These are phyloP conservation scores for Phytophthora tubulina DNA, from an alignment of 352 stramenopile genomes.

Conservation along the genomic window DNA sequence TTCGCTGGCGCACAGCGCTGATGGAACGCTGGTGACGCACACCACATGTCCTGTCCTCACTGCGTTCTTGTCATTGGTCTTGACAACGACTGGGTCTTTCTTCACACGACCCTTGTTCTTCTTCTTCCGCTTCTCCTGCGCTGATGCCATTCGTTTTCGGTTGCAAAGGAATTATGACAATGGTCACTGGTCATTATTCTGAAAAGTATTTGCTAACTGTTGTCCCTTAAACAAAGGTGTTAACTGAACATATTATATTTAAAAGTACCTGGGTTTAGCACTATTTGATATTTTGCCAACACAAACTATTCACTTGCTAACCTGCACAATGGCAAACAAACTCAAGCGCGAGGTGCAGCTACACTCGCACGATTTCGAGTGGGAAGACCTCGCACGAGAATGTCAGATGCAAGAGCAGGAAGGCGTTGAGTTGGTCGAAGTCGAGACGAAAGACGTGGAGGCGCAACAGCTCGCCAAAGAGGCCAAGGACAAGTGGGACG, in stretches of 20 bases:
- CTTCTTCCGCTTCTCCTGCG: conserved; percentile 28
- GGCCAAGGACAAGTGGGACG: conserved; percentile 78
- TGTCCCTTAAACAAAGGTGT: not conserved
- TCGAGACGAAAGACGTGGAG: conserved; percentile 10
- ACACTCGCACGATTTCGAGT: conserved; percentile 83
- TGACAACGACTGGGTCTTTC: conserved; percentile 20
- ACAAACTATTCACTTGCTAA: not conserved
- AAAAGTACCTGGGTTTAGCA: not conserved
- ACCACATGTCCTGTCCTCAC: conserved; percentile 42
- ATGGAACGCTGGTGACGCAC: conserved; percentile 66
- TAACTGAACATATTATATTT: not conserved
- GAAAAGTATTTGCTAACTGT: too few species aligned
- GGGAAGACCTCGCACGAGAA: conserved; percentile 69
- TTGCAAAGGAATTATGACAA: not conserved
- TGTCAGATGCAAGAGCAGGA: conserved; percentile 40
- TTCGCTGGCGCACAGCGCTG: conserved; percentile 68
- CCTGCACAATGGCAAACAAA: conserved; percentile 11
- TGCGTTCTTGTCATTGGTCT: conserved; percentile 8
- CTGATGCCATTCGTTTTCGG: conserved; percentile 25
- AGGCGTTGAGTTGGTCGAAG: conserved; percentile 9
- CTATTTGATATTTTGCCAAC: not conserved
- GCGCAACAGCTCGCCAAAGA: conserved; percentile 53
- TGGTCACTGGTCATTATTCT: not conserved
- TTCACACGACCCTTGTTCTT: conserved; percentile 26
- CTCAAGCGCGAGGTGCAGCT: conserved; percentile 56